Conservation (phyloP, 192 early-diverging fungal genomes). For the Linnemannia exigua region DNA sequence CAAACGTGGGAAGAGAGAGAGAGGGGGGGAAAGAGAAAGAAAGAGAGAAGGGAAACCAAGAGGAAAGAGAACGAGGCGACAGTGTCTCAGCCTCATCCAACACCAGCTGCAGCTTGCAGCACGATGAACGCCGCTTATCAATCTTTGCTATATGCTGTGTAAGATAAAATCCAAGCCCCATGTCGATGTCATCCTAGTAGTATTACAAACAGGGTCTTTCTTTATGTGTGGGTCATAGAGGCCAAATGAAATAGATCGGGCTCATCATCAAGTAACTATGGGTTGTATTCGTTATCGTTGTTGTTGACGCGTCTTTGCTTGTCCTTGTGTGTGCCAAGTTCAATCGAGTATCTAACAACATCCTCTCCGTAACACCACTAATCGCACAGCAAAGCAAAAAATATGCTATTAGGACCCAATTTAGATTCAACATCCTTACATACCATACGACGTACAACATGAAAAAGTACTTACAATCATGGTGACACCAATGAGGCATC, state of each 20-base stretch:
- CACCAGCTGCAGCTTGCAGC: neutral
- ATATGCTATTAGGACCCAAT: neutral
- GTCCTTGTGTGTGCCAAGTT: slow-evolving; percentile 24
- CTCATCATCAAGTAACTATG: neutral
- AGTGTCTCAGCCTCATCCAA: neutral
- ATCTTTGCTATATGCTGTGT: neutral
- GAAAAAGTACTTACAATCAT: slow-evolving; percentile 46
- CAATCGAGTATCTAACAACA: slow-evolving; percentile 41
- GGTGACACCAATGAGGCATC: slow-evolving; percentile 43
- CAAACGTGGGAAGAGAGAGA: neutral
- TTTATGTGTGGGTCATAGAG: neutral
- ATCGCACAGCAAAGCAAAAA: neutral
- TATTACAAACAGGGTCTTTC: too few species aligned
- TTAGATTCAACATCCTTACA: neutral
- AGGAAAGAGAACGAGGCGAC: neutral
- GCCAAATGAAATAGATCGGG: neutral
- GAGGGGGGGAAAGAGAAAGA: neutral
- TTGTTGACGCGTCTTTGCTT: slow-evolving; percentile 6
- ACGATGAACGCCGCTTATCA: neutral
- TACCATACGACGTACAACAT: too few species aligned
- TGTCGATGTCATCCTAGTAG: neutral
- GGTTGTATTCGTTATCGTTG: neutral
- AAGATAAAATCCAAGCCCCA: neutral
- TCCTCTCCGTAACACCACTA: slow-evolving; percentile 51
- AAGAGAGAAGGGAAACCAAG: neutral